Percentiles rank a stretch among this genome's conserved stretches.
Evolutionary conservation across 805 yeast species (phyloP).

Genomic region (Isabelozyma pseudorhagii): DNA sequence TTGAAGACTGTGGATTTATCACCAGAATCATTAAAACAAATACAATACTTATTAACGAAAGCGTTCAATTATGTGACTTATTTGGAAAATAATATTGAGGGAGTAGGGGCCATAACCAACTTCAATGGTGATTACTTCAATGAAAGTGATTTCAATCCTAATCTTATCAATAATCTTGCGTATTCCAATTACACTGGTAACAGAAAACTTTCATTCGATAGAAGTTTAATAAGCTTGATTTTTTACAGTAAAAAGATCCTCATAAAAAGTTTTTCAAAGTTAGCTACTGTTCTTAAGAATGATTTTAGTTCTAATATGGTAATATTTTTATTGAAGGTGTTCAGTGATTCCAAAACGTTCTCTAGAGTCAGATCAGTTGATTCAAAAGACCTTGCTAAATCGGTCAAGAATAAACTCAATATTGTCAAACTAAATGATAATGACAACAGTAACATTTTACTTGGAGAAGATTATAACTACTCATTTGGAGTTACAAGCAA

Average conservation of each 20-base stretch:
- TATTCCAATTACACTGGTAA: conserved; percentile 22
- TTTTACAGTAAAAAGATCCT: conserved; percentile 36
- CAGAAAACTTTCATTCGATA: conserved; percentile 18
- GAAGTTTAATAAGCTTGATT: conserved; percentile 28
- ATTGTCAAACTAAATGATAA: conserved; percentile 17
- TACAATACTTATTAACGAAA: conserved; percentile 39
- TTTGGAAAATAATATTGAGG: conserved; percentile 34
- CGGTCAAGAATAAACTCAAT: conserved; percentile 11
- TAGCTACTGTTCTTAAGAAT: conserved; percentile 28
- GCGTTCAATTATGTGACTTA: conserved; percentile 39
- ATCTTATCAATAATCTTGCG: conserved; percentile 24
- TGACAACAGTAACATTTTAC: conserved; percentile 21
- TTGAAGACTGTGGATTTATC: conserved; percentile 33
- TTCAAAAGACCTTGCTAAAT: conserved; percentile 15
- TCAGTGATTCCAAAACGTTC: conserved; percentile 35
- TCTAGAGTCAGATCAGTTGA: conserved; percentile 11
- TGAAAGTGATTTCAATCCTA: conserved; percentile 26
- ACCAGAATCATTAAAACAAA: conserved; percentile 39
- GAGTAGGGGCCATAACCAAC: conserved; percentile 29
- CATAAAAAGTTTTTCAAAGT: conserved; percentile 30
- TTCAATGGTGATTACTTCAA: conserved; percentile 25
- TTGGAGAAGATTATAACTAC: conserved; percentile 48
- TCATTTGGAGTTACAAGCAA: conserved; percentile 56
- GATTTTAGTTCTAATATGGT: conserved; percentile 43
- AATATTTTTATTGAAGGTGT: conserved; percentile 33